These are phyloP conservation scores for Claviceps quebecensis DNA, from an alignment of 2,329 filamentous ascomycete genomes.

Conservation along the genomic window DNA sequence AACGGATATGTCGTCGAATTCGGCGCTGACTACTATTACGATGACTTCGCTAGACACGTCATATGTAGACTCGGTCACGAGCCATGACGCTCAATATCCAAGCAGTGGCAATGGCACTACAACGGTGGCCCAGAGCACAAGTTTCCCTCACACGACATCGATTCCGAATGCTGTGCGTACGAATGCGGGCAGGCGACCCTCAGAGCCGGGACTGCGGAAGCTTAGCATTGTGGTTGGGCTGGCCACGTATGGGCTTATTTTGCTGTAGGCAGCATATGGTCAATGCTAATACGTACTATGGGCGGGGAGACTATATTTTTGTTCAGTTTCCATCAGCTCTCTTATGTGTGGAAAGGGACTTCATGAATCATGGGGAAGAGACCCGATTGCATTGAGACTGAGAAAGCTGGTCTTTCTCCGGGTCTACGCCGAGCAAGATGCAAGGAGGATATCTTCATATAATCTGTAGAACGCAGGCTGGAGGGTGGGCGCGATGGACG, in stretches of 20 bases:
- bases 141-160: not conserved
- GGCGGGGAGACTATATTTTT: not conserved
- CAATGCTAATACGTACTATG: too few relatives aligned
- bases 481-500: too few relatives aligned
- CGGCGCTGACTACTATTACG: not conserved
- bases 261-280: not conserved
- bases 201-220: conserved; percentile 5
- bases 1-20: not conserved
- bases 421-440: not conserved
- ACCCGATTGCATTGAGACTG: not conserved
- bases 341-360: not conserved
- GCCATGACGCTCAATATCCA: not conserved
- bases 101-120: not conserved
- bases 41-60: not conserved
- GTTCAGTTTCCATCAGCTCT: not conserved
- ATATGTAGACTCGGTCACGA: not conserved
- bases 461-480: too few relatives aligned
- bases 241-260: conserved; percentile 4
- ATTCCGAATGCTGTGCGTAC: not conserved
- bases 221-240: conserved; percentile 5
- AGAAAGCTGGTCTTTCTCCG: not conserved
- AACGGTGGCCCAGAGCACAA: too few relatives aligned
- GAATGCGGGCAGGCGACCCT: conserved; percentile 4
- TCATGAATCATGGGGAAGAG: not conserved
- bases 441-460: too few relatives aligned